Conservation (phyloP, 768 basidiomycete species). For the Kwoniella shandongensis region DNA sequence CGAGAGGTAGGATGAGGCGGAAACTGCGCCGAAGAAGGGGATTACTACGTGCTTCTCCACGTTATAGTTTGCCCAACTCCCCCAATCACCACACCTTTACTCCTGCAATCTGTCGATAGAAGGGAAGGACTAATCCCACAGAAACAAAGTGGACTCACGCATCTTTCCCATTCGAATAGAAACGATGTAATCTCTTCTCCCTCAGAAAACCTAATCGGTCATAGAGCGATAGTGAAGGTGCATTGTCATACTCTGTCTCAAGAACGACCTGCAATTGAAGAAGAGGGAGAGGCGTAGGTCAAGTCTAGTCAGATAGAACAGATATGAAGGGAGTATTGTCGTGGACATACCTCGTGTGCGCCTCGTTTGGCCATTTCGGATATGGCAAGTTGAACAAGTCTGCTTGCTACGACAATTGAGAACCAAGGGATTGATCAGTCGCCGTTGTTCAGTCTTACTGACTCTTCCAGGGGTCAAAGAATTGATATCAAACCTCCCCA, state of each 20-base stretch:
- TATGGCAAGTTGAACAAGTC: slow-evolving; percentile 78
- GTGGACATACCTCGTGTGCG: slow-evolving; percentile 69
- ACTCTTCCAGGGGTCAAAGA: no score
- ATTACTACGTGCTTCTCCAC: no score
- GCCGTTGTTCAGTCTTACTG: no score
- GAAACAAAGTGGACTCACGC: no score
- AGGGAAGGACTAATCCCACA: no score
- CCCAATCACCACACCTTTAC: no score
- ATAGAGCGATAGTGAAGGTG: slow-evolving; percentile 81
- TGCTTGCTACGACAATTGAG: slow-evolving; percentile 71
- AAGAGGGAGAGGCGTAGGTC: no score
- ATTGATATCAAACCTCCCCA: no score
- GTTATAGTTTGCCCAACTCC: no score
- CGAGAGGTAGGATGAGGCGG: slow-evolving; percentile 18
- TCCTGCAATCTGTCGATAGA: no score
- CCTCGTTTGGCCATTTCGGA: slow-evolving; percentile 77
- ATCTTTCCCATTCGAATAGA: slow-evolving; percentile 97
- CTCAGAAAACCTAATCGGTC: slow-evolving; percentile 90
- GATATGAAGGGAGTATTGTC: neutral
- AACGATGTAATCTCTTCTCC: slow-evolving; percentile 89
- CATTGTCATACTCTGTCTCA: slow-evolving; percentile 94
- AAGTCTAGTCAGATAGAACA: neutral
- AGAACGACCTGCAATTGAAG: slow-evolving; percentile 68
- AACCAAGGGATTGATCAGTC: no score
- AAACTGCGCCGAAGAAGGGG: slow-evolving; percentile 16